Conservation (phyloP, 257 asterid genomes). For the Ilex asprella region DNA sequence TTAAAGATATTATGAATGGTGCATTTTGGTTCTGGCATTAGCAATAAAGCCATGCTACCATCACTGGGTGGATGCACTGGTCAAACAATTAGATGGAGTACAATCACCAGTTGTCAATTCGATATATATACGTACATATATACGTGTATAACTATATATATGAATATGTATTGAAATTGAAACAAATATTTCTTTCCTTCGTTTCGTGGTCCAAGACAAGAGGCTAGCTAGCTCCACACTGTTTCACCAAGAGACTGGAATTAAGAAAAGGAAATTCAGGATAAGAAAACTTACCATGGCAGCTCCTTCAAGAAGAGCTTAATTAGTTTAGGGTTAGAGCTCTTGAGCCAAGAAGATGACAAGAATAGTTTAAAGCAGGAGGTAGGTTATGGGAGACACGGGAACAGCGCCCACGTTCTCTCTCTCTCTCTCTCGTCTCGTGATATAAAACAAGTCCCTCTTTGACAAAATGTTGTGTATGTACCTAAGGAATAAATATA, state of each 20-base stretch:
- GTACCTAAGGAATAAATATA: slow-evolving; percentile 16
- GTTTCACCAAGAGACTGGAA: slow-evolving; percentile 23
- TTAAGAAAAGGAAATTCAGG: not conserved
- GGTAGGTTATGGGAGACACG: slow-evolving; percentile 47
- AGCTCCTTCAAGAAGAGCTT: slow-evolving; percentile 40
- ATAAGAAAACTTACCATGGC: slow-evolving; percentile 12
- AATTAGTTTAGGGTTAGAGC: slow-evolving; percentile 46
- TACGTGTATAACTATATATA: too few relatives aligned
- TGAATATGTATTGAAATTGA: too few relatives aligned
- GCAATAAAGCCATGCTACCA: too few relatives aligned
- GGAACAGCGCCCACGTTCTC: slow-evolving; percentile 88
- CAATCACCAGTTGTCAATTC: too few relatives aligned
- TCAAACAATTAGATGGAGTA: too few relatives aligned
- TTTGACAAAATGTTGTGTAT: slow-evolving; percentile 24
- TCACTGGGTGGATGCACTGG: too few relatives aligned
- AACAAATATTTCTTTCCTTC: too few relatives aligned
- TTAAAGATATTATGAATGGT: too few relatives aligned
- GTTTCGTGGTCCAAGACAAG: slow-evolving; percentile 19
- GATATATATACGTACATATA: too few relatives aligned
- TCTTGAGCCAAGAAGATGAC: slow-evolving; percentile 71
- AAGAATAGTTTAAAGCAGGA: slow-evolving; percentile 25
- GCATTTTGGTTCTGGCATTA: too few relatives aligned
- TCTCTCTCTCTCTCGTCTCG: slow-evolving; percentile 1
- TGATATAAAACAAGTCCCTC: slow-evolving; percentile 17
- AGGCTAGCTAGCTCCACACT: slow-evolving; percentile 19